Evolutionary conservation across 495 filamentous ascomycete genomes (phyloP).

Genomic region (Hypoxylon fuscum): DNA sequence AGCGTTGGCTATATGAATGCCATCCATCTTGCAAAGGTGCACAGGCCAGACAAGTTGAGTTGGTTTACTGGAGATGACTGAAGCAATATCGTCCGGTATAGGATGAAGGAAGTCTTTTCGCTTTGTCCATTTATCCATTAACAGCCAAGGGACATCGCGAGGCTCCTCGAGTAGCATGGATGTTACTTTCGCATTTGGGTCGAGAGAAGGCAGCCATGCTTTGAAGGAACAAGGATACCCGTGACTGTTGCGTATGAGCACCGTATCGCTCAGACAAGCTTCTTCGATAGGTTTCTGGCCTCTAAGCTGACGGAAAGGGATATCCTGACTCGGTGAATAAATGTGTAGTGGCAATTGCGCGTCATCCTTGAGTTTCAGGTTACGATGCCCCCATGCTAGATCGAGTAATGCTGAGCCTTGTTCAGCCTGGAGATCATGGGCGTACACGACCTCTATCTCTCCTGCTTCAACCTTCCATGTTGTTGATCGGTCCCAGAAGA

Average conservation of each 20-base stretch:
- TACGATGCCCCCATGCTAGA: conserved; percentile 57
- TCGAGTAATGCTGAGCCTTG: conserved; percentile 60
- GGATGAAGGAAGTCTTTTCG: conserved; percentile 69
- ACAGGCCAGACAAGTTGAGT: conserved; percentile 48
- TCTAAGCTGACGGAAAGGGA: conserved; percentile 27
- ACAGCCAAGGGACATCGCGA: conserved; percentile 57
- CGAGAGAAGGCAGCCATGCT: conserved; percentile 40
- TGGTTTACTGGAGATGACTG: conserved; percentile 36
- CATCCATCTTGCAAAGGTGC: conserved; percentile 54
- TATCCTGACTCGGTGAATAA: conserved; percentile 39
- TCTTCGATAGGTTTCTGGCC: conserved; percentile 29
- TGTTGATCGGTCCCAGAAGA: conserved; percentile 61
- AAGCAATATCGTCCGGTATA: conserved; percentile 8
- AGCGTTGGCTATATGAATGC: conserved; percentile 66
- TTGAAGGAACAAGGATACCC: conserved; percentile 47
- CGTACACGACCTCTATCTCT: conserved; percentile 20
- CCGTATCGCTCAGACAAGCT: conserved; percentile 9
- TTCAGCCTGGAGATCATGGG: conserved; percentile 41
- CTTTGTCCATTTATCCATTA: conserved; percentile 60
- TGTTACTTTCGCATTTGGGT: conserved; percentile 35
- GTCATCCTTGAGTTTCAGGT: conserved; percentile 39
- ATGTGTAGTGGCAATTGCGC: conserved; percentile 54
- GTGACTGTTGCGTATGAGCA: conserved; percentile 46
- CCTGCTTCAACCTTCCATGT: conserved; percentile 53
- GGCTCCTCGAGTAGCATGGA: conserved; percentile 41